These are phyloP conservation scores for Micromonas commoda DNA, from an alignment of 139 green algal species.

Conservation along the genomic window DNA sequence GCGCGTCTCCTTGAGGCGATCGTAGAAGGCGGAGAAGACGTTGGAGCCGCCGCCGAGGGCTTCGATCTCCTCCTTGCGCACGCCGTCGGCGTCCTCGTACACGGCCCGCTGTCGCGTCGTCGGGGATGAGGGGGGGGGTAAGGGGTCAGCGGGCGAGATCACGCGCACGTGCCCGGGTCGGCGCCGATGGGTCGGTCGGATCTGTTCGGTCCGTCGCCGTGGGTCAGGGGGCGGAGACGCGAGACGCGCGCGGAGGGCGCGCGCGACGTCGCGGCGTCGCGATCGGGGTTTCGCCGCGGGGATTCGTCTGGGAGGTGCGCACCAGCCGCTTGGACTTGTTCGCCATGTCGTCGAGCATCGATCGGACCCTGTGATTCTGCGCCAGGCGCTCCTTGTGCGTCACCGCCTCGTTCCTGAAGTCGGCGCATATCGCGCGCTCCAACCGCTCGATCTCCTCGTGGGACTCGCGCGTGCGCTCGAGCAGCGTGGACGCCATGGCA, in stretches of 20 bases:
- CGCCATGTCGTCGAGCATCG: slow-evolving; percentile 67
- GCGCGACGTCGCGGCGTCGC: not conserved
- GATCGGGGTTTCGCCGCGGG: not conserved
- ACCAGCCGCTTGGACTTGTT: slow-evolving; percentile 59
- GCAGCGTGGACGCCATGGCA: slow-evolving; percentile 78
- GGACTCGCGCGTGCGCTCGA: slow-evolving; percentile 76
- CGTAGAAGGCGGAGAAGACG: slow-evolving; percentile 67
- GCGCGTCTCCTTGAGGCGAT: slow-evolving; percentile 78
- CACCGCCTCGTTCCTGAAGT: slow-evolving; percentile 65
- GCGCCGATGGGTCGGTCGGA: no score
- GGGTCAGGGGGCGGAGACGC: not conserved
- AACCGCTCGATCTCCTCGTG: slow-evolving; percentile 90
- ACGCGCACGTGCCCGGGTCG: no score
- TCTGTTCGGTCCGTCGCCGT: not conserved
- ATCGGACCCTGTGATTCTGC: slow-evolving; percentile 73
- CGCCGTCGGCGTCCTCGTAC: slow-evolving; percentile 80
- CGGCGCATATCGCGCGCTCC: slow-evolving; percentile 73
- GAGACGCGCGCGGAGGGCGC: not conserved
- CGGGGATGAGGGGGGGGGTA: not conserved
- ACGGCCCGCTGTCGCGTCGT: slow-evolving; percentile 54
- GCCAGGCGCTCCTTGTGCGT: slow-evolving; percentile 66
- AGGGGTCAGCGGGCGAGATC: not conserved
- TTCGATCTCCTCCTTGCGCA: slow-evolving; percentile 82
- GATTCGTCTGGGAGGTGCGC: not conserved
- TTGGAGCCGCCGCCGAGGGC: slow-evolving; percentile 46